These are phyloP conservation scores for Trichoderma sp. DNA, from an alignment of 2,329 filamentous ascomycete species.

Conservation along the genomic window DNA sequence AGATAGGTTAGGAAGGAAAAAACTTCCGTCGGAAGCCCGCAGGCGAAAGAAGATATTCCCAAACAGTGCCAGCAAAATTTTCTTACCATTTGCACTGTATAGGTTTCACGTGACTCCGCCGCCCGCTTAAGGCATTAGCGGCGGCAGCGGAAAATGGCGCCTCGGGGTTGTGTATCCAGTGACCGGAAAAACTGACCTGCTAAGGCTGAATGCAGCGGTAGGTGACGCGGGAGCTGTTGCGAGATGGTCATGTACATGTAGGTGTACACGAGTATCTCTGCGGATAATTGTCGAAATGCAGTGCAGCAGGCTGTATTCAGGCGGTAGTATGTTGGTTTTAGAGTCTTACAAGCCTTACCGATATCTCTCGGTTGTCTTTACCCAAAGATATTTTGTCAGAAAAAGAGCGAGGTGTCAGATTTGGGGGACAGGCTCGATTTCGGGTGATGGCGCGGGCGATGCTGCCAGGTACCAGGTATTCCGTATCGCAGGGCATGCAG, in stretches of 20 bases:
- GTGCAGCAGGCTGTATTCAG: neutral
- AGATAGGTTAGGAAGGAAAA: neutral
- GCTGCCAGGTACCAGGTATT: constrained; percentile 16
- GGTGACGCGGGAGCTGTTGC: neutral
- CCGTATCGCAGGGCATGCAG: neutral
- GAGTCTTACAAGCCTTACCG: neutral
- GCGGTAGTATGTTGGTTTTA: neutral
- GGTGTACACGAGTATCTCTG: neutral
- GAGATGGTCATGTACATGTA: neutral
- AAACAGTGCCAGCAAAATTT: constrained; percentile 37
- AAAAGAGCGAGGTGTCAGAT: neutral
- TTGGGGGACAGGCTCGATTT: neutral
- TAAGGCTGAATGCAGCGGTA: constrained; percentile 14
- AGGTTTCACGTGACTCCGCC: constrained; percentile 26
- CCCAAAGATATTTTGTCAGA: neutral
- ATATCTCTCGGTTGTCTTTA: neutral
- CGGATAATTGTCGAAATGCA: neutral
- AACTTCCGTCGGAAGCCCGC: constrained; percentile 6
- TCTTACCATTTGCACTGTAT: constrained; percentile 32
- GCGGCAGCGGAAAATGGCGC: constrained; percentile 24
- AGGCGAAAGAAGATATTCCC: constrained; percentile 35
- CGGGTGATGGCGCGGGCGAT: neutral
- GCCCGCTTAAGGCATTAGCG: constrained; percentile 19
- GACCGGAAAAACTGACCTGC: neutral
- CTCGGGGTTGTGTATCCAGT: neutral